A percentile compares a stretch with the other conserved stretches of the same genome.
Conservation (phyloP, 2,329 filamentous ascomycete genomes). For the Curvularia sp. region DNA sequence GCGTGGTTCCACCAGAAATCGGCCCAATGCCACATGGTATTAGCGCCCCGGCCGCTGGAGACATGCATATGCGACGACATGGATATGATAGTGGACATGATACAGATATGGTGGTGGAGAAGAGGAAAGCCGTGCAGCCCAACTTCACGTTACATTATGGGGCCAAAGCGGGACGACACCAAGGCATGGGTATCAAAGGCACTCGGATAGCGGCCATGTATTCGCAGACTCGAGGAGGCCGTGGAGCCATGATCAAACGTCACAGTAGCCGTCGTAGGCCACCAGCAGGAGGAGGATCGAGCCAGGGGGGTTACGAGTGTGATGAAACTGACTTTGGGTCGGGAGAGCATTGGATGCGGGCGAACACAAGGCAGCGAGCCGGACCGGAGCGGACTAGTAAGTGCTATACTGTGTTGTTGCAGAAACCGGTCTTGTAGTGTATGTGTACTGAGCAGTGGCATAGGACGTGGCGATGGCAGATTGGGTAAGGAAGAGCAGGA, state of each 20-base stretch:
- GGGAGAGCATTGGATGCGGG: neutral
- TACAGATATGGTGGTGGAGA: neutral
- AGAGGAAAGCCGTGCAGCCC: slow-evolving; percentile 9
- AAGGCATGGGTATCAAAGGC: slow-evolving; percentile 5
- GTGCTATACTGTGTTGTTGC: neutral
- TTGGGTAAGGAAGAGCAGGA: slow-evolving; percentile 8
- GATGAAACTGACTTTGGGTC: slow-evolving; percentile 12
- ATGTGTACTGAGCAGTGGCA: neutral
- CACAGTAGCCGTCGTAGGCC: neutral
- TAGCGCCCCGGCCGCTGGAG: slow-evolving; percentile 8
- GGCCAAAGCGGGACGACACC: slow-evolving; percentile 1
- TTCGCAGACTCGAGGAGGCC: slow-evolving; percentile 7
- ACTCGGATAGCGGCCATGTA: slow-evolving; percentile 5
- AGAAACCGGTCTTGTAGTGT: neutral
- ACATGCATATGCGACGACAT: slow-evolving; percentile 12
- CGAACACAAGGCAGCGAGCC: slow-evolving; percentile 5
- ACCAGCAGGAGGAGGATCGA: slow-evolving; percentile 8
- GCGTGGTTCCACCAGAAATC: slow-evolving; percentile 2
- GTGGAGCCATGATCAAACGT: slow-evolving; percentile 8
- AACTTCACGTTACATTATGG: slow-evolving; percentile 12
- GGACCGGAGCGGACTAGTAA: slow-evolving; percentile 8
- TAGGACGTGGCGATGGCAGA: slow-evolving; percentile 8
- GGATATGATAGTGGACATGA: slow-evolving; percentile 13
- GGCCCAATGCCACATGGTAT: slow-evolving; percentile 19
- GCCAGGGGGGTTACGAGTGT: slow-evolving; percentile 5